A percentile compares a stretch with the other conserved stretches of the same genome.
Conservation (phyloP, 345 rosid species). For the Salix exigua region DNA sequence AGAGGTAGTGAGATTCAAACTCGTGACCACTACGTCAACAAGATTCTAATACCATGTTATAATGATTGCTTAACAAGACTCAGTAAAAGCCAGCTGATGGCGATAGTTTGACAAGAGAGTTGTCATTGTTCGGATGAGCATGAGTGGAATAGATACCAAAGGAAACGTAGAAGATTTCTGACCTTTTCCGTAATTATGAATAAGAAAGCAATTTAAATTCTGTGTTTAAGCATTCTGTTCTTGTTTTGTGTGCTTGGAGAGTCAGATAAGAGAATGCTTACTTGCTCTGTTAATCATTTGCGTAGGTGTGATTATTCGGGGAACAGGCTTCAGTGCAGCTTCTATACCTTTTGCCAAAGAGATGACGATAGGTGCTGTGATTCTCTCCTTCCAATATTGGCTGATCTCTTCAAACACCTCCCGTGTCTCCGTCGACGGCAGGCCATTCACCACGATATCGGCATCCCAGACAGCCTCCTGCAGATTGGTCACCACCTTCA, state of each 20-base stretch:
- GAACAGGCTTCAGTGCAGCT: conserved; percentile 73
- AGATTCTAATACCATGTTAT: too few species aligned
- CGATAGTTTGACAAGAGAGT: neutral
- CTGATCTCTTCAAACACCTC: conserved; percentile 88
- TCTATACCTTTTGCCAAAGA: conserved; percentile 92
- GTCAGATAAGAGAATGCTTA: conserved; percentile 30
- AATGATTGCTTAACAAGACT: too few species aligned
- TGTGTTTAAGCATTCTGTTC: neutral
- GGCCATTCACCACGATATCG: conserved; percentile 84
- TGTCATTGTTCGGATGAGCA: neutral
- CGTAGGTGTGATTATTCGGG: conserved; percentile 88
- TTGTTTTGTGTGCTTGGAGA: neutral
- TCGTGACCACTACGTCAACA: too few species aligned
- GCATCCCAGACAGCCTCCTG: conserved; percentile 99
- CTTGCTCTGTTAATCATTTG: conserved; percentile 89
- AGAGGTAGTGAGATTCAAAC: too few species aligned
- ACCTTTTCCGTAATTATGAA: neutral
- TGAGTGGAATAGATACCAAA: neutral
- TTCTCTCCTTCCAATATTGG: conserved; percentile 83
- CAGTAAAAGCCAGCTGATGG: neutral
- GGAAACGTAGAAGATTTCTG: neutral
- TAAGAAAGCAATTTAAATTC: neutral
- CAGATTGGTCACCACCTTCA: conserved; percentile 89
- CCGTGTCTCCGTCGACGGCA: conserved; percentile 86
- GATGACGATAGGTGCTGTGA: conserved; percentile 64